Percentiles rank a stretch among this genome's conserved stretches.
Conservation (phyloP, 225 moss, liverwort and hornwort species). For the Lunularia cruciata region DNA sequence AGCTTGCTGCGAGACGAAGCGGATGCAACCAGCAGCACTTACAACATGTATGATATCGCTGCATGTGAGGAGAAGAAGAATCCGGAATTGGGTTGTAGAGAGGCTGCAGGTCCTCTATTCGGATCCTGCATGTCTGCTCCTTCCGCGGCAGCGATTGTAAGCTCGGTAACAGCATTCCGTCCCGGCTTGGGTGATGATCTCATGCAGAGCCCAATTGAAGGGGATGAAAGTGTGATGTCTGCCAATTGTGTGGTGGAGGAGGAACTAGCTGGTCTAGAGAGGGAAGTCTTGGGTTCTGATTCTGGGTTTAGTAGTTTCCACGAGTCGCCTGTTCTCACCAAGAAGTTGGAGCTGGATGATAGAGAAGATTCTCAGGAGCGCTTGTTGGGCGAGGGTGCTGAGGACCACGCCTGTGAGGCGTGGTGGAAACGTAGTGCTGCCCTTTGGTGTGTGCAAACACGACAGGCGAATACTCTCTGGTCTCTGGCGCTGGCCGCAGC, state of each 20-base stretch:
- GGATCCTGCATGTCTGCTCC: conserved; percentile 80
- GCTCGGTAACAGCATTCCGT: conserved; percentile 71
- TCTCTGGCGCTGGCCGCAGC: conserved; percentile 91
- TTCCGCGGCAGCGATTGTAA: conserved; percentile 73
- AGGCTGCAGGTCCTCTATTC: conserved; percentile 68
- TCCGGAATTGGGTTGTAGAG: conserved; percentile 53
- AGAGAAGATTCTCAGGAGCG: conserved; percentile 30
- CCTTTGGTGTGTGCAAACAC: conserved; percentile 65
- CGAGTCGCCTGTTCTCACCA: conserved; percentile 33
- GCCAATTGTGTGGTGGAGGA: conserved; percentile 59
- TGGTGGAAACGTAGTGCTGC: conserved; percentile 93
- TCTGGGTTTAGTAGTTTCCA: conserved; percentile 60
- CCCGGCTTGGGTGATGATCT: conserved; percentile 63
- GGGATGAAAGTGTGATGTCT: conserved; percentile 47
- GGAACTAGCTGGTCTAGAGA: conserved; percentile 70
- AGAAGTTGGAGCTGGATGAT: conserved; percentile 42
- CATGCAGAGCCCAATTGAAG: conserved; percentile 43
- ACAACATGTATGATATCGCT: conserved; percentile 41
- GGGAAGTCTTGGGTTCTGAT: conserved; percentile 74
- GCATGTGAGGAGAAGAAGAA: conserved; percentile 63
- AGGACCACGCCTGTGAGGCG: conserved; percentile 58
- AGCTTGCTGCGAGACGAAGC: conserved; percentile 61
- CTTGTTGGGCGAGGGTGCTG: conserved; percentile 42
- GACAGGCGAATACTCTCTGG: conserved; percentile 86
- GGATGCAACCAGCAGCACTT: conserved; percentile 65